Evolutionary conservation across 208 protist species (phyloP).

Genomic region (Trichomonas vaginalis): DNA sequence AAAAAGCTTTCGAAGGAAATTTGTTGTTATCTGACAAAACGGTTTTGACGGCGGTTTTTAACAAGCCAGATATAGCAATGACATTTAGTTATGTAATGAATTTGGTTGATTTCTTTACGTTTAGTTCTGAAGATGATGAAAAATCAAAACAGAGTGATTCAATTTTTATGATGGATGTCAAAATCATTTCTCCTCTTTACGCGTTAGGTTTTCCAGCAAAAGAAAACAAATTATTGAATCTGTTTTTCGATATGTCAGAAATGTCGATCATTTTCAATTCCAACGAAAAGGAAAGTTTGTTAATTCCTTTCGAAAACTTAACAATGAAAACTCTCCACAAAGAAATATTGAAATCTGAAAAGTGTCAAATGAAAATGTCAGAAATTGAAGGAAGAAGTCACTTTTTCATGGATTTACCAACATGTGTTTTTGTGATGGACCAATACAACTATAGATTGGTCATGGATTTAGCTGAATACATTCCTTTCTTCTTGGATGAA

Average conservation of each 20-base stretch:
- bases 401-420: not conserved
- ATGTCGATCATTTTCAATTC: not conserved
- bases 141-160: not conserved
- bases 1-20: not conserved
- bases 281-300: not conserved
- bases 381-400: not conserved
- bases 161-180: not conserved
- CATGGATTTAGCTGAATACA: not conserved
- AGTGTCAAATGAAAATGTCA: not conserved
- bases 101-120: not conserved
- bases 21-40: not conserved
- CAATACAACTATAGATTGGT: not conserved
- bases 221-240: not conserved
- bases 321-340: not conserved
- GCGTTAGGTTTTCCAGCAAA: not conserved
- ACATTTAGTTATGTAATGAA: not conserved
- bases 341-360: not conserved
- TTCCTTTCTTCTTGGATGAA: not conserved
- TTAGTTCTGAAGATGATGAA: not conserved
- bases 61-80: not conserved
- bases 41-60: not conserved
- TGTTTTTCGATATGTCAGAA: not conserved
- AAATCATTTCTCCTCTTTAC: not conserved
- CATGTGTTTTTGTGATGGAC: not conserved
- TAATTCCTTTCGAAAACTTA: not conserved